Percentiles rank a stretch among this genome's conserved stretches.
These are phyloP conservation scores for Phytophthora quininea DNA, from an alignment of 352 stramenopile genomes.

Conservation along the genomic window DNA sequence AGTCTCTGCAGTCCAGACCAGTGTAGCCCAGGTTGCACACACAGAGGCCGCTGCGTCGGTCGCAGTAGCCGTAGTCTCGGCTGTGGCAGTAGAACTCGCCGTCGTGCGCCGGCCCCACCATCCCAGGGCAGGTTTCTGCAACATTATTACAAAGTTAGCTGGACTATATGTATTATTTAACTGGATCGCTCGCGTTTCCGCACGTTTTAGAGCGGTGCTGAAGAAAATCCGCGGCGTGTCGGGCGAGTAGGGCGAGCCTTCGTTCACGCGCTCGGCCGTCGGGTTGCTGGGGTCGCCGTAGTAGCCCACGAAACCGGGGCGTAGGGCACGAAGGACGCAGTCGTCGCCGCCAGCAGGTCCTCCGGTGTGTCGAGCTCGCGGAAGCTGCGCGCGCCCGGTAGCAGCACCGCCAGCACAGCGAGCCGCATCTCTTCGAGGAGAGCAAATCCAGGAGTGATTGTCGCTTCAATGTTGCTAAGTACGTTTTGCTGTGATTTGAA, in stretches of 20 bases:
- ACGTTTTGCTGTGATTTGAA: too few relatives aligned
- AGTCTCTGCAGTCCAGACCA: slow-evolving; percentile 89
- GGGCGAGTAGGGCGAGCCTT: slow-evolving; percentile 79
- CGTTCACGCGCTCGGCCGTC: slow-evolving; percentile 78
- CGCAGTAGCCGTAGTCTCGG: slow-evolving; percentile 94
- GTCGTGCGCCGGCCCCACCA: slow-evolving; percentile 89
- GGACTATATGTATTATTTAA: slow-evolving; percentile 31
- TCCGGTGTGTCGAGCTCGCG: slow-evolving; percentile 42
- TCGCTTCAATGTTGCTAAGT: slow-evolving; percentile 13
- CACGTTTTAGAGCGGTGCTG: slow-evolving; percentile 45
- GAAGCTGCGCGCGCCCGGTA: slow-evolving; percentile 27
- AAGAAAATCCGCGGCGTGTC: slow-evolving; percentile 72
- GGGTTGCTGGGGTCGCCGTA: slow-evolving; percentile 80
- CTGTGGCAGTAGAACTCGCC: slow-evolving; percentile 92
- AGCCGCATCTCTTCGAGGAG: slow-evolving; percentile 2
- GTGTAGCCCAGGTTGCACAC: slow-evolving; percentile 95
- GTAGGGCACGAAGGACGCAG: slow-evolving; percentile 85
- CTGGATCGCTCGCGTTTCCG: slow-evolving; percentile 22
- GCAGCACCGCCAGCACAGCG: slow-evolving; percentile 12
- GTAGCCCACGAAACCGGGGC: slow-evolving; percentile 79
- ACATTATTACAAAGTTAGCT: not conserved
- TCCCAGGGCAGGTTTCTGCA: slow-evolving; percentile 76
- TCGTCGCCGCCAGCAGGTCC: slow-evolving; percentile 36
- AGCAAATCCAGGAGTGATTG: not conserved
- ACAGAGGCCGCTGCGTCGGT: slow-evolving; percentile 92